phyloP scores from a whole-genome alignment of 2,329 filamentous ascomycete species.

The Aureobasidium sp. region DNA sequence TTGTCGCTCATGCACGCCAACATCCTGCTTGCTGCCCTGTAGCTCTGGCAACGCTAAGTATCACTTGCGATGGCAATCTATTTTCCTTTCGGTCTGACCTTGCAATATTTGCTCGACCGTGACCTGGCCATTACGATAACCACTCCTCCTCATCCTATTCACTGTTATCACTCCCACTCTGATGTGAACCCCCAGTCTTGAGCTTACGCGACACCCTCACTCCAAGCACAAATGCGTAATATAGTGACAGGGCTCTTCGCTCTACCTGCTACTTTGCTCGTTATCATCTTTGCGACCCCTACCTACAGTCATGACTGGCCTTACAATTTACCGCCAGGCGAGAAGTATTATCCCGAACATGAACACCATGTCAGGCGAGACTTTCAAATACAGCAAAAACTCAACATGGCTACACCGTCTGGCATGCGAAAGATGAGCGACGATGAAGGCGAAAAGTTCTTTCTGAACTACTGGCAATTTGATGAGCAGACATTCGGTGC shows the following conservation, averaged over 20 bases:
- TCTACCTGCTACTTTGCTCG: not conserved
- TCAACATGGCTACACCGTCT: constrained; percentile 38
- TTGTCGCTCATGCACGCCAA: not conserved
- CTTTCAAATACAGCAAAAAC: constrained; percentile 32
- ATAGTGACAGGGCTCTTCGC: not conserved
- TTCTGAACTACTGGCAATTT: constrained; percentile 55
- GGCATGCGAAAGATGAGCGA: constrained; percentile 65
- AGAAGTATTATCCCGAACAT: constrained; percentile 42
- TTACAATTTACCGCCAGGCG: constrained; percentile 37
- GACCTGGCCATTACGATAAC: not conserved
- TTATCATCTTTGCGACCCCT: not conserved
- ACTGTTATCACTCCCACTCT: not conserved
- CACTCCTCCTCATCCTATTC: not conserved
- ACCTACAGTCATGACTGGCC: constrained; percentile 35
- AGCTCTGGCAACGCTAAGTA: constrained; percentile 13
- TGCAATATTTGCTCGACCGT: not conserved
- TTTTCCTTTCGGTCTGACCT: not conserved
- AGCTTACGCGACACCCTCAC: not conserved
- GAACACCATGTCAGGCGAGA: constrained; percentile 35
- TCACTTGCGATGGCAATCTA: constrained; percentile 9
- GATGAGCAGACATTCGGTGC: constrained; percentile 20
- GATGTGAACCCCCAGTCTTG: not conserved
- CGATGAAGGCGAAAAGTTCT: constrained; percentile 66
- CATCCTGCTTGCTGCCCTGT: constrained; percentile 6
- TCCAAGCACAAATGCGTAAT: not conserved